phyloP scores from a whole-genome alignment of 345 rosid species.

The Hirschfeldia incana region DNA sequence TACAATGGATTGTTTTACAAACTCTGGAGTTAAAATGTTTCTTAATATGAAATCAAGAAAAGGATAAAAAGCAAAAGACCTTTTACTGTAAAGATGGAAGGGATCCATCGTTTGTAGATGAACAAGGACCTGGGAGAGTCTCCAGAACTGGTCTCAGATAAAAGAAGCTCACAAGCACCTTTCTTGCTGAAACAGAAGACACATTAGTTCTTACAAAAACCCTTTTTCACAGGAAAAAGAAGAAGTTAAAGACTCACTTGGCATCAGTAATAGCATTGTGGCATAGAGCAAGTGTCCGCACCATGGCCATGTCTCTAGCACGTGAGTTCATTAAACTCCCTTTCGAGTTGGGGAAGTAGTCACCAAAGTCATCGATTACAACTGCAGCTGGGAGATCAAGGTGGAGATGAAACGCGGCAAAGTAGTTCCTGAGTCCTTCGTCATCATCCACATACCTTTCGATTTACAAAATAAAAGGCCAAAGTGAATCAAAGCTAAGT shows the following conservation, averaged over 20 bases:
- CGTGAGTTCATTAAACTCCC: conserved; percentile 64
- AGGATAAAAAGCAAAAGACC: conserved; percentile 38
- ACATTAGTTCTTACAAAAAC: neutral
- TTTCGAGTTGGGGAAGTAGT: conserved; percentile 57
- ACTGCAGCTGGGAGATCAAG: conserved; percentile 55
- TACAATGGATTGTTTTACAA: neutral
- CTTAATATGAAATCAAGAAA: neutral
- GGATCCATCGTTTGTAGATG: conserved; percentile 79
- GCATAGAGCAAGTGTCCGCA: conserved; percentile 71
- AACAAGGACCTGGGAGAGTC: conserved; percentile 68
- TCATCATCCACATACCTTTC: conserved; percentile 75
- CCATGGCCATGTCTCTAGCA: conserved; percentile 83
- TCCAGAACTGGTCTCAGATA: conserved; percentile 73
- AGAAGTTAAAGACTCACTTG: conserved; percentile 45
- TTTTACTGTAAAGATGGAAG: conserved; percentile 54
- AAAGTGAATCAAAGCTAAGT: neutral
- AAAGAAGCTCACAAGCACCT: conserved; percentile 50
- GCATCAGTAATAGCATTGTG: conserved; percentile 64
- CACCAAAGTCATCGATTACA: conserved; percentile 77
- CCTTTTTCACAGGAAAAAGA: neutral
- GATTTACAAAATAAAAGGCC: neutral
- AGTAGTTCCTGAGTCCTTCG: conserved; percentile 71
- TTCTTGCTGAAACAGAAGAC: conserved; percentile 40
- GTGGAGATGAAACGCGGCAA: conserved; percentile 85
- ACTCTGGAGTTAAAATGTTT: neutral